Evolutionary conservation across 257 asterid species (phyloP), one percentile per base, ranked within the genome.

Genomic region (Capsicum baccatum): DNA sequence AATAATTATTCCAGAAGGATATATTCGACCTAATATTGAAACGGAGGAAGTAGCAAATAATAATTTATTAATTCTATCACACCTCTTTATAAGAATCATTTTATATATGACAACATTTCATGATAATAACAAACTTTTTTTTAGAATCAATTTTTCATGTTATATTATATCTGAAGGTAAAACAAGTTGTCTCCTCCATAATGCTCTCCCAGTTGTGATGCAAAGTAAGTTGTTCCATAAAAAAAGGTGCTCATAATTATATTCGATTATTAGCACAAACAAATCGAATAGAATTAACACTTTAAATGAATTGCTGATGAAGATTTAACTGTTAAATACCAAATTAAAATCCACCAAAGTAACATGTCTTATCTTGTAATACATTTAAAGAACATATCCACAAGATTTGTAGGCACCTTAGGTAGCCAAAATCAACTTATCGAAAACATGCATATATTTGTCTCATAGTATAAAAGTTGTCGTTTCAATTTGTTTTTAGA

Each of bases 201-300:
- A 76, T 26, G 47, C 11, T 76, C n/a, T 50, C 26, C 48, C 11
- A 26, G 21, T 13, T 74, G 62, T 52, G 12, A 14, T 54, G 26
- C 62, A 74, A 76, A 76, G 19, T 21, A 52, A 76, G 6, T 76
- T 52, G 26, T 76, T 76, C 81, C 47, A 52, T 14, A 21, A 21
- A 63, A 63, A 83, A 84, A 74, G 70, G 78, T 70, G 19, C 21
- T 85, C 16, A 84, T 58, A 66, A 66, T 66, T 66, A 66, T 83
- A 80, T 88, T 84, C 83, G 8, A 26, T 47, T 79, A 73, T 86
- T 82, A 44, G 83, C 79, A 80, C 85, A 71, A 68, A 62, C 89
- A 88, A 81, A 86, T 78, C 81, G 89, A 84, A 86, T 86, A 84
- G 81, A 59, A 67, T 79, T 86, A 84, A 58, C 33, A 63, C 74